Base-by-base conservation (phyloP, 2,329 filamentous ascomycete species). In the Cordyceps cicadae region DNA sequence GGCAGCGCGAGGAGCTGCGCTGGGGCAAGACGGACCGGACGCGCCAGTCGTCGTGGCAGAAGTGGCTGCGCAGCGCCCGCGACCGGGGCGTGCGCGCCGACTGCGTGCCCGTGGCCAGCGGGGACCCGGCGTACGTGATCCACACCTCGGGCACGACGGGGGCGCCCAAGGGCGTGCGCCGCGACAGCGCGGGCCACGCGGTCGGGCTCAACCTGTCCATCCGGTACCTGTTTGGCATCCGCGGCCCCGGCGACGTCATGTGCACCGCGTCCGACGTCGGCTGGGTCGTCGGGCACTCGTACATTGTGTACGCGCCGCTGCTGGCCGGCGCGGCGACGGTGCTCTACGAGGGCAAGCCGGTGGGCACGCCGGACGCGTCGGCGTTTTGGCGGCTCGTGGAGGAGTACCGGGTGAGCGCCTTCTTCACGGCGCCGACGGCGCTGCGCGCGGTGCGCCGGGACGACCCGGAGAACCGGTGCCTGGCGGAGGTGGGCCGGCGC, bases 301-400 rank as follows among this genome's bases (percentile, higher is more conserved):
- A 94, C 70, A 96, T 96, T 64, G 78, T 96, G 14, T 97, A 97
- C 69, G 92, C 85, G 4, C 92, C 92, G 14, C 82, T 97, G 6
- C 82, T 97, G 1, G 85, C 88, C 0, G 92, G 92, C 5, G 92
- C 92, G 2, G 87, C 92, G 1, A 96, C 91, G 0, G 84, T 97
- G 1, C 78, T 97, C 0, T 97, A 92, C 71, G 92, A 97, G 75
- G 93, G 92, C n/a, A 97, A 97, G 66, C 92, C 92, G 0, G 80
- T 96, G 14, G 92, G 92, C 5, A 96, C 92, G 0, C 92, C 92
- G 0, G 87, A 96, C 67, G 89, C 91, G 0, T 88, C 90, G 6
- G 88, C 88, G 0, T 94, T 97, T 71, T 97, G 92, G 92, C 81
- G 92, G 2, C 84, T 96, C 19, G 74, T 95, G 4, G 87, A 92